phyloP scores from a whole-genome alignment of 1,139 yeast species.

The Yarrowia galli region DNA sequence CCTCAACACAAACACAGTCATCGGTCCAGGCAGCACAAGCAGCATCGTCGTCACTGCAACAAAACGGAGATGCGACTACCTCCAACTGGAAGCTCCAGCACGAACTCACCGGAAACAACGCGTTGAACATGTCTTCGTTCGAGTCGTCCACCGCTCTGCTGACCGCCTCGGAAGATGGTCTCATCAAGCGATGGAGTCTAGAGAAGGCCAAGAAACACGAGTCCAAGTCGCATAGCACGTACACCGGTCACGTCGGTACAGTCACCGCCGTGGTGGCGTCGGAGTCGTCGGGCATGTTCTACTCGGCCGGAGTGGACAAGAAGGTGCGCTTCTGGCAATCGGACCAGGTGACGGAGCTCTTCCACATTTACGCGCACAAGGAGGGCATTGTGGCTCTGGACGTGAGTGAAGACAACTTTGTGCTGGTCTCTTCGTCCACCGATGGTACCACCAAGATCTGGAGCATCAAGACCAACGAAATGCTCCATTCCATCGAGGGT shows the following conservation, averaged over 20 bases:
- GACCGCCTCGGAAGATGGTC: conserved; percentile 45
- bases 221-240: conserved; percentile 38
- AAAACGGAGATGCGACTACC: conserved; percentile 25
- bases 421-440: conserved; percentile 45
- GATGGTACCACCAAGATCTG: conserved; percentile 47
- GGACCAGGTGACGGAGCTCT: conserved; percentile 32
- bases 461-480: conserved; percentile 41
- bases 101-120: conserved; percentile 33
- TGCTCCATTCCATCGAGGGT: conserved; percentile 37
- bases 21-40: not conserved
- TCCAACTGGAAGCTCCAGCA: conserved; percentile 14
- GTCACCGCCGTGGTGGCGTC: conserved; percentile 44
- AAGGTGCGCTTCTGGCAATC: conserved; percentile 42
- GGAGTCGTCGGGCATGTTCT: conserved; percentile 42
- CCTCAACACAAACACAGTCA: conserved; percentile 11
- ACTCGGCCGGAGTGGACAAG: conserved; percentile 45
- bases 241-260: conserved; percentile 44
- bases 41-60: not conserved
- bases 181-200: conserved; percentile 44
- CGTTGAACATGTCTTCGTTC: conserved; percentile 25
- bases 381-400: conserved; percentile 44
- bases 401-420: conserved; percentile 43
- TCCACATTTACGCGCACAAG: conserved; percentile 43
- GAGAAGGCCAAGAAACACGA: conserved; percentile 27
- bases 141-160: conserved; percentile 39